Percentiles rank a stretch among this genome's conserved stretches.
Conservation (phyloP, 805 yeast genomes). For the Myxozyma neotropica region DNA sequence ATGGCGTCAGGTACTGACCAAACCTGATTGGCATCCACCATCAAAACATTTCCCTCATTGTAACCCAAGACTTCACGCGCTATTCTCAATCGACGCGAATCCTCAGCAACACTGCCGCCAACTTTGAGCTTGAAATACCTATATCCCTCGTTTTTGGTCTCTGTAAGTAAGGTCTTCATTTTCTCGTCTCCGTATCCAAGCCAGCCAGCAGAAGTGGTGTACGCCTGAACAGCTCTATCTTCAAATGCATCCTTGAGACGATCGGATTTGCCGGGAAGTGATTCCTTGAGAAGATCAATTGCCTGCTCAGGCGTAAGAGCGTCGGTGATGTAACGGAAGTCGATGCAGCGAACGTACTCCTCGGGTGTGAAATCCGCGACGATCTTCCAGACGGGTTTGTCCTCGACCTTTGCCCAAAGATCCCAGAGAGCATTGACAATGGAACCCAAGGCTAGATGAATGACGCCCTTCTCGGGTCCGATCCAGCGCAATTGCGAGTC, state of each 20-base stretch:
- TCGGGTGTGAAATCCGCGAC: slow-evolving; percentile 50
- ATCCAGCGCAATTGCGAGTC: slow-evolving; percentile 51
- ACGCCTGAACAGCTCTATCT: slow-evolving; percentile 48
- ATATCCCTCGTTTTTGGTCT: slow-evolving; percentile 47
- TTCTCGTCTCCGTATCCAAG: slow-evolving; percentile 49
- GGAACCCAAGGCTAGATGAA: slow-evolving; percentile 49
- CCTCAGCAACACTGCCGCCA: slow-evolving; percentile 47
- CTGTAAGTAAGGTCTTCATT: slow-evolving; percentile 43
- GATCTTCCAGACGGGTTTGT: slow-evolving; percentile 49
- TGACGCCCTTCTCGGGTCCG: slow-evolving; percentile 51
- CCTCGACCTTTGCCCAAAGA: slow-evolving; percentile 47
- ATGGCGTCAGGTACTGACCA: slow-evolving; percentile 46
- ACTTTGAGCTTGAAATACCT: slow-evolving; percentile 49
- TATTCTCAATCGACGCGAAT: slow-evolving; percentile 43
- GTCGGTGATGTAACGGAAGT: slow-evolving; percentile 49
- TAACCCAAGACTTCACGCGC: slow-evolving; percentile 50
- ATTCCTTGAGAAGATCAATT: slow-evolving; percentile 41
- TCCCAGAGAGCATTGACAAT: slow-evolving; percentile 50
- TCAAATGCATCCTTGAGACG: slow-evolving; percentile 43
- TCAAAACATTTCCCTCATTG: slow-evolving; percentile 40
- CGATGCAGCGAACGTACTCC: slow-evolving; percentile 47
- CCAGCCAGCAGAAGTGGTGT: slow-evolving; percentile 53
- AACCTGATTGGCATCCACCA: slow-evolving; percentile 46
- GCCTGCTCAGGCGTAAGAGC: slow-evolving; percentile 51
- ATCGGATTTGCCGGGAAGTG: slow-evolving; percentile 42